Conservation (phyloP, 257 asterid species). For the Jacaranda copaia region DNA sequence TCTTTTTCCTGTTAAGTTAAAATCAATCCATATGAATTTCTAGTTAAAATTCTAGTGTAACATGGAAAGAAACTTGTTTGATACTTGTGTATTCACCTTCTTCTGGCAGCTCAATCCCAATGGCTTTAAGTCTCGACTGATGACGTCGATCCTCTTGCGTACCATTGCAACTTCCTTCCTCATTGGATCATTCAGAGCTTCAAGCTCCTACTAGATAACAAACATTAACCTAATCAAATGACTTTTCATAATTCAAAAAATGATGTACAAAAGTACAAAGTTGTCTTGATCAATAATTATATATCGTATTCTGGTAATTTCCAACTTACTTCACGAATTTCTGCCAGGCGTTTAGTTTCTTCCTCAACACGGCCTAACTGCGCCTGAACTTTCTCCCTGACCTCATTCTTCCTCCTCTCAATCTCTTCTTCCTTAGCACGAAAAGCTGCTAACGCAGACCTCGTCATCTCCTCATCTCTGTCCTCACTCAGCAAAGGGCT, state of each 20-base stretch:
- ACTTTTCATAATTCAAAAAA: too few relatives aligned
- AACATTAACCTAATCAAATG: too few relatives aligned
- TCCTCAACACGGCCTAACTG: conserved; percentile 87
- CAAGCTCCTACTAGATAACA: conserved; percentile 73
- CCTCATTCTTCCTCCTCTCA: conserved; percentile 70
- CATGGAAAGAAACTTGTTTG: too few relatives aligned
- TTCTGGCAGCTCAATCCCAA: conserved; percentile 73
- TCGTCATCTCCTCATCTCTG: conserved; percentile 79
- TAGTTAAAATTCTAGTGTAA: too few relatives aligned
- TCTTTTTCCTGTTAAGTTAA: conserved; percentile 69
- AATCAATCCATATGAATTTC: background rate
- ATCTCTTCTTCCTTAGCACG: conserved; percentile 89
- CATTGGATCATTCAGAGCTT: conserved; percentile 79
- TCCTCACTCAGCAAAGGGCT: conserved; percentile 68
- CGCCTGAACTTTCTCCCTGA: conserved; percentile 70
- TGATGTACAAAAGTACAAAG: too few relatives aligned
- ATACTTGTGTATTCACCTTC: conserved; percentile 69
- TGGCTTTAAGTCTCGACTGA: conserved; percentile 72
- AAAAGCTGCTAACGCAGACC: conserved; percentile 69
- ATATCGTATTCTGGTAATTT: too few relatives aligned
- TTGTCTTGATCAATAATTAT: background rate
- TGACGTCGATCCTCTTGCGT: conserved; percentile 71
- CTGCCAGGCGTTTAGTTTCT: conserved; percentile 77
- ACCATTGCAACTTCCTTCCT: conserved; percentile 73
- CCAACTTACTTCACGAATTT: conserved; percentile 74